phyloP scores from a whole-genome alignment of 2,329 filamentous ascomycete genomes.

The Verticillium dahliae region DNA sequence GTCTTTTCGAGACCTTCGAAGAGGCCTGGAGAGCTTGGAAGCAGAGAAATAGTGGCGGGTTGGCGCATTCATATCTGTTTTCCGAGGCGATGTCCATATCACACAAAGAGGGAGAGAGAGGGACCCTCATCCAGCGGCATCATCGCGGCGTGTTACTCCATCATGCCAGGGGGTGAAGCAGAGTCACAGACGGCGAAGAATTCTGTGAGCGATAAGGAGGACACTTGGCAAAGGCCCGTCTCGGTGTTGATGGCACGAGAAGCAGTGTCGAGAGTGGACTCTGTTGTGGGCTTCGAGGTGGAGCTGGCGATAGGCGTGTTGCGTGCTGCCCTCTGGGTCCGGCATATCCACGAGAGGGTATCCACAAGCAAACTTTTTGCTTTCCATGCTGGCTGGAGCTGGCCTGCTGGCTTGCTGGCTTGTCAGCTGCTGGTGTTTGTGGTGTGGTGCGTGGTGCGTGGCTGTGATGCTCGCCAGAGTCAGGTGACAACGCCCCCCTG shows the following conservation, averaged over 20 bases:
- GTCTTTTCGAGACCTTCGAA: neutral
- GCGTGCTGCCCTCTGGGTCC: too few relatives aligned
- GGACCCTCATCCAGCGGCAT: neutral
- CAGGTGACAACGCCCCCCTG: neutral
- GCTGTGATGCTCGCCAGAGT: neutral
- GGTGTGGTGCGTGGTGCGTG: neutral
- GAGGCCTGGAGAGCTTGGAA: neutral
- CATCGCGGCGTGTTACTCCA: neutral
- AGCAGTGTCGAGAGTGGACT: neutral
- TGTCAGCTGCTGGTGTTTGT: too few relatives aligned
- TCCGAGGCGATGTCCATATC: neutral
- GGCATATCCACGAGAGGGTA: too few relatives aligned
- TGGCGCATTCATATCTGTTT: neutral
- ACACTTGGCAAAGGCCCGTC: neutral
- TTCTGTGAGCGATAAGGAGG: neutral
- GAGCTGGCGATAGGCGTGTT: neutral
- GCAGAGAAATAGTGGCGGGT: neutral
- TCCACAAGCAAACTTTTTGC: too few relatives aligned
- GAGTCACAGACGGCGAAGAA: neutral
- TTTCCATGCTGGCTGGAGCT: too few relatives aligned
- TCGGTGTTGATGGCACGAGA: neutral
- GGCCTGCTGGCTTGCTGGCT: too few relatives aligned
- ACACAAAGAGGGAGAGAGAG: too few relatives aligned
- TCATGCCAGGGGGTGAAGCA: neutral
- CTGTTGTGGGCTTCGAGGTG: neutral